Evolutionary conservation across 768 basidiomycete genomes (phyloP).

Genomic region (Psilocybe cyanescens): DNA sequence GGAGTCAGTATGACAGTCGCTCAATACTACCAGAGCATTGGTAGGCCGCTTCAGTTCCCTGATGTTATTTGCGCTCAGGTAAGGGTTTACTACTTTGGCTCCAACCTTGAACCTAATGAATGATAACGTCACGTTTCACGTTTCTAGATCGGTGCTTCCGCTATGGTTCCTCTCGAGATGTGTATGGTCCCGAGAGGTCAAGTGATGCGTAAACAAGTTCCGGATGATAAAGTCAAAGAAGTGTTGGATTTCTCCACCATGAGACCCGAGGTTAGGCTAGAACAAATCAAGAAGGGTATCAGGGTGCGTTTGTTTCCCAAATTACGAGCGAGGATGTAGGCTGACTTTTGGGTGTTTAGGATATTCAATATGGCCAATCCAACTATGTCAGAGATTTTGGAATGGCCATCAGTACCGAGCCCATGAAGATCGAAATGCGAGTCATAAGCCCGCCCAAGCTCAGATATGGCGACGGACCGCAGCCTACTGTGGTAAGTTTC

Average conservation of each 20-base stretch:
- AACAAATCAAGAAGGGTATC: constrained; percentile 59
- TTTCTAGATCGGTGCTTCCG: constrained; percentile 59
- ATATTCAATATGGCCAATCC: constrained; percentile 71
- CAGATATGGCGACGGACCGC: constrained; percentile 63
- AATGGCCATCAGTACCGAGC: constrained; percentile 60
- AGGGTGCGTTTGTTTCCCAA: constrained; percentile 35
- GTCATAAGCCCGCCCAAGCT: constrained; percentile 66
- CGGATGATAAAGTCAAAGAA: constrained; percentile 62
- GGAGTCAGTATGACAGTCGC: constrained; percentile 53
- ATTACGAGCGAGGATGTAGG: no score
- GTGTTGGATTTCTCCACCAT: constrained; percentile 72
- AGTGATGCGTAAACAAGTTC: constrained; percentile 71
- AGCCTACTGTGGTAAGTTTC: constrained; percentile 56
- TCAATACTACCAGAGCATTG: constrained; percentile 25
- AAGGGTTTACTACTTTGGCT: not conserved
- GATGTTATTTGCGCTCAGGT: constrained; percentile 63
- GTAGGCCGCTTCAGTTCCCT: constrained; percentile 46
- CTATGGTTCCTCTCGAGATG: constrained; percentile 68
- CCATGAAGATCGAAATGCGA: constrained; percentile 65
- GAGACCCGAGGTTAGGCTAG: constrained; percentile 60
- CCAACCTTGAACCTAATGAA: no score
- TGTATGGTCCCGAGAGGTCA: constrained; percentile 69
- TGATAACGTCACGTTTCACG: no score
- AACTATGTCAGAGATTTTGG: constrained; percentile 78
- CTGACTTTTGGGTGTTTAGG: constrained; percentile 35